A percentile compares a stretch with the other conserved stretches of the same genome.
phyloP scores from a whole-genome alignment of 352 stramenopile species.

The Phytophthora brassicae region DNA sequence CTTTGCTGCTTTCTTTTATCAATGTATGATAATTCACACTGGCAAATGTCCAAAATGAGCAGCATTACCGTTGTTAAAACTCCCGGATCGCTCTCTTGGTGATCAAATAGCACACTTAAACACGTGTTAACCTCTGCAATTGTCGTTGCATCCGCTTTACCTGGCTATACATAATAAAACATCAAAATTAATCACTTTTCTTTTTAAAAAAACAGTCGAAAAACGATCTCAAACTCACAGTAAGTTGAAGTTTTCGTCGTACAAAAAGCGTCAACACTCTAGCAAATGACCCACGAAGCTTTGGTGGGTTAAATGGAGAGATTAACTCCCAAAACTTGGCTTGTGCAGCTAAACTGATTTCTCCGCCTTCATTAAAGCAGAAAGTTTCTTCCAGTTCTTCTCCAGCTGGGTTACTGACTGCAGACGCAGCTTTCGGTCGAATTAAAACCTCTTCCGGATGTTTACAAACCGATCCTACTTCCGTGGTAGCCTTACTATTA shows the following conservation, averaged over 20 bases:
- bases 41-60: slow-evolving; percentile 40
- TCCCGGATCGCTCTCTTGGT: slow-evolving; percentile 27
- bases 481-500: slow-evolving; percentile 24
- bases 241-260: slow-evolving; percentile 31
- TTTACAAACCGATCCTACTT: slow-evolving; percentile 13
- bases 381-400: slow-evolving; percentile 51
- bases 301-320: slow-evolving; percentile 9
- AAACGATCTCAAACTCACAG: slow-evolving; percentile 20
- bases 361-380: slow-evolving; percentile 44
- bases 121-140: slow-evolving; percentile 45
- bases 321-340: slow-evolving; percentile 45
- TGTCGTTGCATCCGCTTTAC: slow-evolving; percentile 13
- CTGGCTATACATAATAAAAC: slow-evolving; percentile 22
- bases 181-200: slow-evolving; percentile 1
- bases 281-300: slow-evolving; percentile 34
- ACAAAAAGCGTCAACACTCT: slow-evolving; percentile 43
- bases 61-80: slow-evolving; percentile 40
- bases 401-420: not conserved
- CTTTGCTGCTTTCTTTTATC: slow-evolving; percentile 33
- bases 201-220: not conserved
- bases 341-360: slow-evolving; percentile 43
- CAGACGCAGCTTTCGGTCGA: slow-evolving; percentile 16
- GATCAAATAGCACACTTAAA: slow-evolving; percentile 29
- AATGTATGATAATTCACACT: slow-evolving; percentile 36
- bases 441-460: slow-evolving; percentile 18